Base-by-base conservation (phyloP, 768 basidiomycete genomes). In the Rickenella mellea region DNA sequence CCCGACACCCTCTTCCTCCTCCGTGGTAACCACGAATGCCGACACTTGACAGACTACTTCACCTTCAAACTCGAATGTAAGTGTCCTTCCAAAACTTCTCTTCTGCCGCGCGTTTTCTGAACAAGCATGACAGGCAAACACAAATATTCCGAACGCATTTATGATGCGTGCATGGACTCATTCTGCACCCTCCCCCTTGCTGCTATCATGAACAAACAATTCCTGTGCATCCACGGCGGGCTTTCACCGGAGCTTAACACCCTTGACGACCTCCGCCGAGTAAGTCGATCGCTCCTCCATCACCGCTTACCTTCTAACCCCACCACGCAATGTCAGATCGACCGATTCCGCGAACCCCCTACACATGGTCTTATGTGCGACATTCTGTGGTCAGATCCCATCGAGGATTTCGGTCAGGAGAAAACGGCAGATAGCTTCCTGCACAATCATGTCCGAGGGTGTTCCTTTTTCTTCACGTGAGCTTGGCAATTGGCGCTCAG, bases 181-280 rank as follows among this genome's bases (percentile, higher is more conserved):
- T 98, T 99, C 70, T 97, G 93, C 58, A 74, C 86, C 0, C 74
- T 99, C 1, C 96, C 96, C 2, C 74, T 99, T 7, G 94, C 94
- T 1, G 96, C 96, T 25, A 63, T 99, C 56, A 98, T 98, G 94
- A 99, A 99, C 70, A 97, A 97, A 59, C 96, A 98, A 63, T 99
- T 99, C 63, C 69, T 98, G 39, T 99, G 94, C 62, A 96, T 98
- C 47, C 96, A 99, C 47, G 96, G 96, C 24, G 96, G 96, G 14
- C 71, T 99, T 11, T 93, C 89, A 0, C 96, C 96, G 0, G 96
- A 99, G 58, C 66, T 99, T 28, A 81, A 90, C 50, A 97, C 94
- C 3, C 74, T 99, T 35, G 94, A 99, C 54, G 96, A 99, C 59
- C 78, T 99, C 32, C 83, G 92, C 41, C 69, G 68, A 35, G 93